Evolutionary conservation across 768 basidiomycete species (phyloP).

Genomic region (Tricholoma hemisulphureum): DNA sequence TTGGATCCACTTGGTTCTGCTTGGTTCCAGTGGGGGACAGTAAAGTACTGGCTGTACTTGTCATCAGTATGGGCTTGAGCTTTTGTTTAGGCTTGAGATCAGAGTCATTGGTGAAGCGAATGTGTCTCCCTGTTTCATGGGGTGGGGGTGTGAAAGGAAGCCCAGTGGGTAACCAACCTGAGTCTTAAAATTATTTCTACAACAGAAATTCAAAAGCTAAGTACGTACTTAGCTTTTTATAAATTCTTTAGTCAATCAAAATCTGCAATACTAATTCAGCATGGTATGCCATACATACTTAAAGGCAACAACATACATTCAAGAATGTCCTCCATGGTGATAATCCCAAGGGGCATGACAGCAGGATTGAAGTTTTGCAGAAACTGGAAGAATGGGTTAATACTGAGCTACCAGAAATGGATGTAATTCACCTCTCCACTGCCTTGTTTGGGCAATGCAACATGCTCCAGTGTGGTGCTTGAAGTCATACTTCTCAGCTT

Average conservation of each 20-base stretch:
- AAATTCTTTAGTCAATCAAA: slow-evolving; percentile 89
- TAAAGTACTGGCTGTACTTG: too few species aligned
- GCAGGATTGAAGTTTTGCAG: slow-evolving; percentile 79
- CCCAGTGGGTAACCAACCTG: slow-evolving; percentile 22
- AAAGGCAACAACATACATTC: slow-evolving; percentile 55
- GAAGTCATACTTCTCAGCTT: slow-evolving; percentile 41
- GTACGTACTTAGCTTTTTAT: slow-evolving; percentile 39
- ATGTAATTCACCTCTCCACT: slow-evolving; percentile 57
- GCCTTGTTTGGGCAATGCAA: slow-evolving; percentile 72
- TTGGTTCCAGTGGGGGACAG: too few species aligned
- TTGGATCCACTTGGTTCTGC: too few species aligned
- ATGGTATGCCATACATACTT: not conserved
- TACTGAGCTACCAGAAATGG: slow-evolving; percentile 2
- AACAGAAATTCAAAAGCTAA: too few species aligned
- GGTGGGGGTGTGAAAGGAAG: slow-evolving; percentile 34
- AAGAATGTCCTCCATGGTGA: slow-evolving; percentile 89
- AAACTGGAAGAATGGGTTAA: slow-evolving; percentile 46
- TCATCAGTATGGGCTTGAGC: slow-evolving; percentile 21
- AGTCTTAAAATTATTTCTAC: too few species aligned
- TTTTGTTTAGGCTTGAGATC: slow-evolving; percentile 31
- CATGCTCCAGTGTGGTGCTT: slow-evolving; percentile 65
- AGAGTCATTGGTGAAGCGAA: slow-evolving; percentile 52
- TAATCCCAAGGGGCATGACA: slow-evolving; percentile 84
- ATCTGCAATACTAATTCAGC: slow-evolving; percentile 40
- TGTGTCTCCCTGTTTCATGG: slow-evolving; percentile 41